phyloP scores from a whole-genome alignment of 495 filamentous ascomycete species.

The Xylaria nigripes region DNA sequence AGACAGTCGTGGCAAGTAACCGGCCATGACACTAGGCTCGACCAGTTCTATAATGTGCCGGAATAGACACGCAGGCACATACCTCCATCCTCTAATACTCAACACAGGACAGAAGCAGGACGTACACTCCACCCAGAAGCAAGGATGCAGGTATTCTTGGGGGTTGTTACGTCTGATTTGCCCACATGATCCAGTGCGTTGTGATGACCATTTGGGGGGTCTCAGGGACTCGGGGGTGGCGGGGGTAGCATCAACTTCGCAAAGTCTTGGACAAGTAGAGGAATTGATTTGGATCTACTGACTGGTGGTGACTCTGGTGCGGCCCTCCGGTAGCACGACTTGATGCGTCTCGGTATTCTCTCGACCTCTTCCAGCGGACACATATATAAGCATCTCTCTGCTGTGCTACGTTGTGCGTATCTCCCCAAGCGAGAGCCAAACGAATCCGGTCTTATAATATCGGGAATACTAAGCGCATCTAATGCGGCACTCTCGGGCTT shows the following conservation, averaged over 20 bases:
- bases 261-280: constrained; percentile 26
- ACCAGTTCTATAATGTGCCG: neutral
- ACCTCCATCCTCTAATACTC: neutral
- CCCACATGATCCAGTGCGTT: constrained; percentile 13
- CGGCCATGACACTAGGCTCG: neutral
- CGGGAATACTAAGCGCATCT: neutral
- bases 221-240: constrained; percentile 3
- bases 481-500: neutral
- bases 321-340: constrained; percentile 17
- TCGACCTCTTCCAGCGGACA: constrained; percentile 13
- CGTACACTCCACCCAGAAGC: constrained; percentile 4
- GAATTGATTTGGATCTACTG: constrained; percentile 31
- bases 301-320: constrained; percentile 21
- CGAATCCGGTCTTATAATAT: neutral
- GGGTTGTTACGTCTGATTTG: constrained; percentile 22
- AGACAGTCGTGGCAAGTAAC: neutral
- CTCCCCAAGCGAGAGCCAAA: constrained; percentile 1
- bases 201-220: constrained; percentile 19
- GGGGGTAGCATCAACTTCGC: constrained; percentile 14
- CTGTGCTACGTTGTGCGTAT: constrained; percentile 14
- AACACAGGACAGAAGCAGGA: constrained; percentile 6
- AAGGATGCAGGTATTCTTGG: constrained; percentile 15
- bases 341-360: constrained; percentile 6
- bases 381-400: constrained; percentile 3
- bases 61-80: neutral